Evolutionary conservation across 441 rosid species (phyloP), one percentile per base, ranked within the genome.

Genomic region (Brassica hybrid): DNA sequence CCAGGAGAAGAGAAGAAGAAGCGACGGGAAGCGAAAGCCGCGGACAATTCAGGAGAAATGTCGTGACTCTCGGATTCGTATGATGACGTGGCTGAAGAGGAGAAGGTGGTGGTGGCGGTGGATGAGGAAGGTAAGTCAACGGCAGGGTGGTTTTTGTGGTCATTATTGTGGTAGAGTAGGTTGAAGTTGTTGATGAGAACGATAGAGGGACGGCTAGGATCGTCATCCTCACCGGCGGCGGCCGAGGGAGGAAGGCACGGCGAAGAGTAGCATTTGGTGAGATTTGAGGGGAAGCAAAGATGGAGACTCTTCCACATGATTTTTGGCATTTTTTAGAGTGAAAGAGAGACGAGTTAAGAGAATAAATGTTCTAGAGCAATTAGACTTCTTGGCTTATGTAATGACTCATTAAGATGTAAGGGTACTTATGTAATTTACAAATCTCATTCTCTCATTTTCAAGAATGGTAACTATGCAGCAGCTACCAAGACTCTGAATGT

Each of bases 1-100:
- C 98, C 97, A 0, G 98, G 98, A 12, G 93, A 88, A 72, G 97
- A 85, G 86, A 94, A 88, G 83, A 94, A 94, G 89, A 94, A 91
- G 67, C 97, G 95, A 2, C 84, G 89, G 23, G 97, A 92, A 45
- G 97, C 95, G 61, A 84, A 84, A 11, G 83, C 84, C 38, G 91
- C 83, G 74, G 97, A 84, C 72, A 94, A 81, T 72, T 92, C 96
- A 43, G 65, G 77, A 60, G 77, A 67, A 7, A 78, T 67, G 60
- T 77, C 74, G 57, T 38, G 14, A 63, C 56, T 73, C 79, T 80
- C 85, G 48, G 83, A 75, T 11, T 84, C 84, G 21, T 64, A 19
- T 9, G 61, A 63, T 50, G 79, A 79, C 69, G 86, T 27, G 63
- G 75, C 63, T 34, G 82, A 41, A 36, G 84, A 6, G 57, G 84